Percentiles rank a stretch among this genome's conserved stretches.
Evolutionary conservation across 805 yeast species (phyloP).

Genomic region (Candida hispaniensis): DNA sequence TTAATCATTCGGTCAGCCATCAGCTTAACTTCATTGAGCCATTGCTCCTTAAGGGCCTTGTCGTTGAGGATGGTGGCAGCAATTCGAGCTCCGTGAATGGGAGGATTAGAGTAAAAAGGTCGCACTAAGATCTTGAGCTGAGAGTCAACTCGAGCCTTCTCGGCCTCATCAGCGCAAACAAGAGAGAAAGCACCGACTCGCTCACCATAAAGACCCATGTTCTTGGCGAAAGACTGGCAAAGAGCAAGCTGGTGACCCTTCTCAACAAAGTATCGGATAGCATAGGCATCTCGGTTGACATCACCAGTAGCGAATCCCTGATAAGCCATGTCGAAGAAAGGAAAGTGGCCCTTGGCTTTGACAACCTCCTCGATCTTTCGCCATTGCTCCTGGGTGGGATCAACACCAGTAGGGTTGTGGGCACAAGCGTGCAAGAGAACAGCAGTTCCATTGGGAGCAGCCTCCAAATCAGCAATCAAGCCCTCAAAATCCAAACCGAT

Average conservation of each 20-base stretch:
- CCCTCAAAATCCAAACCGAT: slow-evolving; percentile 58
- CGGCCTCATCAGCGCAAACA: slow-evolving; percentile 39
- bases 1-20: slow-evolving; percentile 72
- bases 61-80: slow-evolving; percentile 66
- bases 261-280: slow-evolving; percentile 37
- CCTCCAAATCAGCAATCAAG: slow-evolving; percentile 46
- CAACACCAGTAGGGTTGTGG: slow-evolving; percentile 96
- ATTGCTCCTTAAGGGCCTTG: slow-evolving; percentile 49
- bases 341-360: slow-evolving; percentile 50
- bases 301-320: slow-evolving; percentile 91
- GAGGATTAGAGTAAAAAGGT: slow-evolving; percentile 87
- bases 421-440: slow-evolving; percentile 89
- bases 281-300: slow-evolving; percentile 58
- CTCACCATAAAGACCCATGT: slow-evolving; percentile 93
- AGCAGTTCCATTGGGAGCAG: slow-evolving; percentile 47
- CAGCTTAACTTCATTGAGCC: slow-evolving; percentile 69
- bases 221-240: slow-evolving; percentile 90
- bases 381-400: slow-evolving; percentile 78
- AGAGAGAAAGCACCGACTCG: slow-evolving; percentile 76
- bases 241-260: slow-evolving; percentile 37
- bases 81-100: slow-evolving; percentile 85
- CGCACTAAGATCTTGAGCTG: slow-evolving; percentile 77
- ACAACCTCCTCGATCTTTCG: slow-evolving; percentile 55
- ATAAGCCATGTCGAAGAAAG: slow-evolving; percentile 87
- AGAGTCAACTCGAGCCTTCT: slow-evolving; percentile 47